A percentile compares a stretch with the other conserved stretches of the same genome.
Evolutionary conservation across 139 green algal genomes (phyloP).

Genomic region (Pseudopediastrum boryanum): DNA sequence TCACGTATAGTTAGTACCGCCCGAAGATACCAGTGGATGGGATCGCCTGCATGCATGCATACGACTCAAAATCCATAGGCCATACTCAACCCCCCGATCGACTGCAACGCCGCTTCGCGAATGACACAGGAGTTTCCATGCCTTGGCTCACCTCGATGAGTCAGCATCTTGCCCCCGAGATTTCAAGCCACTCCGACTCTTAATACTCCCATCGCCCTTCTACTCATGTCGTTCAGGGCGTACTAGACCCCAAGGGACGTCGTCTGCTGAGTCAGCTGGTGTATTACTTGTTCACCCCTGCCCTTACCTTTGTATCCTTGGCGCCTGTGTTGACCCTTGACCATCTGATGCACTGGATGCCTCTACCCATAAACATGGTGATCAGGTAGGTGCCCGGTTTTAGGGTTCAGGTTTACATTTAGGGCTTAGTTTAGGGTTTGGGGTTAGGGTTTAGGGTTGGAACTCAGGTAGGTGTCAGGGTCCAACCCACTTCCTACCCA

Average conservation of each 20-base stretch:
- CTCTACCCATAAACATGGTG: slow-evolving; percentile 40
- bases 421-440: too few relatives aligned
- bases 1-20: background rate
- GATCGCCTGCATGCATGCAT: background rate
- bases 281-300: slow-evolving; percentile 47
- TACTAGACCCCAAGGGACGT: slow-evolving; percentile 31
- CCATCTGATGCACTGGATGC: slow-evolving; percentile 37
- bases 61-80: background rate
- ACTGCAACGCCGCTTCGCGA: background rate
- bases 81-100: background rate
- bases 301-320: slow-evolving; percentile 44
- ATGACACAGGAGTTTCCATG: background rate
- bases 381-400: slow-evolving; percentile 43
- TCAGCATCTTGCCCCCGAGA: background rate
- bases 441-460: too few relatives aligned
- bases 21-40: background rate
- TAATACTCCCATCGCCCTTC: background rate
- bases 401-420: too few relatives aligned
- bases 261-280: slow-evolving; percentile 33
- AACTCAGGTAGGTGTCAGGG: too few relatives aligned
- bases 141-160: background rate
- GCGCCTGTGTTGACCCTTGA: slow-evolving; percentile 26
- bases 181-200: background rate
- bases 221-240: slow-evolving; percentile 15
- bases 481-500: too few relatives aligned